Evolutionary conservation across 345 rosid species (phyloP), one percentile per base, ranked within the genome.

Genomic region (Balakata baccata): DNA sequence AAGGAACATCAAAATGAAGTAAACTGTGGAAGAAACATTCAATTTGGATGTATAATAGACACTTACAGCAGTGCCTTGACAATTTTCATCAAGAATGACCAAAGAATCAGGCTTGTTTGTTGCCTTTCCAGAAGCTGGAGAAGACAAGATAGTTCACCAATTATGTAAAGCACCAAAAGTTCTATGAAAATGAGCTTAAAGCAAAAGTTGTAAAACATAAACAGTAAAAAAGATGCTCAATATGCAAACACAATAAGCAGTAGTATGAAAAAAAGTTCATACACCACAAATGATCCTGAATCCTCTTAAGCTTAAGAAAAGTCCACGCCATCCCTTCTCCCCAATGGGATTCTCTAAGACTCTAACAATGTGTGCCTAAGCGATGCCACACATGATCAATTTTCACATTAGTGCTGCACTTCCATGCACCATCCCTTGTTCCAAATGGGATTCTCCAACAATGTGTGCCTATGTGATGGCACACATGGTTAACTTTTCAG

Each of bases 381-480:
- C 23, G 34, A 29, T 29, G 34, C 2, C 34, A 39, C 0, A n/a
- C 47, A 18, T 51, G 25, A 11, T 50, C 53, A 7, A 39, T 18
- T 49, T 66, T 16, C 49, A 46, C 51, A 37, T 66, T 41, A 29
- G 23, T 64, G 38, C 14, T 43, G 18, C 89, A 45, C 11, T 70
- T 46, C 53, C 76, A 78, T 79, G 64, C 78, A 80, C 84, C 65
- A 88, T 81, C 85, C 85, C 77, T 80, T 89, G 79, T 90, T 91
- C n/a, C 88, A 68, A 62, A 90, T 84, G 71, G 92, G 86, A 83
- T 83, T 90, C 56, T 83, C 67, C 90, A 89, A 73, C 88, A 87
- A 73, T 85, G 85, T 63, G 74, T 71, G 9, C n/a, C 47, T 47
- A 18, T n/a, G 8, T 50, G 25, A 25, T 41, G 23, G 63, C 25